Conservation (phyloP, 1,284 basidiomycete species). For the Ustilago shanxiensis region DNA sequence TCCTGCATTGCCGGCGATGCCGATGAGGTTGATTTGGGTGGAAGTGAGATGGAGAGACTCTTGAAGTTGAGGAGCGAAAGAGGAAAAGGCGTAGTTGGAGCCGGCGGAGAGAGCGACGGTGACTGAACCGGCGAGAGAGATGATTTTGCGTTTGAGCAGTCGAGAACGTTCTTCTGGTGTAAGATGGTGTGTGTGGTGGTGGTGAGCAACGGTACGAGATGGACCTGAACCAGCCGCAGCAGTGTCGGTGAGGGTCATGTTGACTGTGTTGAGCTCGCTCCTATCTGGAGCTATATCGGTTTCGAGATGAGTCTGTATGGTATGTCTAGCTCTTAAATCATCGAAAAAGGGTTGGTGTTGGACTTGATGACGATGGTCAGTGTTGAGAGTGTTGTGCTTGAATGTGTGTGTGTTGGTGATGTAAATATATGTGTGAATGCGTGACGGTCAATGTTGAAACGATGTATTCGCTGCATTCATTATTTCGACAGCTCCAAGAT, state of each 20-base stretch:
- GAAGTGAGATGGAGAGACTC: constrained; percentile 66
- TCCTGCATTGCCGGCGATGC: constrained; percentile 70
- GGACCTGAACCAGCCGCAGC: not conserved
- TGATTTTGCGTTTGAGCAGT: constrained; percentile 35
- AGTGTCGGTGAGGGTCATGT: constrained; percentile 9
- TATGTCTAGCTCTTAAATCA: too few relatives aligned
- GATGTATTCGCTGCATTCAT: too few relatives aligned
- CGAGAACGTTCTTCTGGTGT: constrained; percentile 11
- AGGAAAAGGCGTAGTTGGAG: constrained; percentile 69
- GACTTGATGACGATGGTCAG: too few relatives aligned
- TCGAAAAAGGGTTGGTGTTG: too few relatives aligned
- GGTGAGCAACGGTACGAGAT: not conserved
- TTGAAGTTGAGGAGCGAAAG: constrained; percentile 70
- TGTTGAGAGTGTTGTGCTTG: too few relatives aligned
- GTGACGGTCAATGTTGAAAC: too few relatives aligned
- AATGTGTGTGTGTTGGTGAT: too few relatives aligned
- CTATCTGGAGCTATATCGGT: not conserved
- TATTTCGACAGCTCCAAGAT: too few relatives aligned
- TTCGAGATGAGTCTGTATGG: not conserved
- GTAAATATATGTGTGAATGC: too few relatives aligned
- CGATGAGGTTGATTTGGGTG: constrained; percentile 70
- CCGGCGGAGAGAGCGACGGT: constrained; percentile 68
- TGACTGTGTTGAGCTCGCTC: not conserved
- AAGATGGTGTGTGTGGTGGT: constrained; percentile 5
- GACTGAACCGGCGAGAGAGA: constrained; percentile 65